phyloP scores from a whole-genome alignment of 139 green algal genomes.

The Haematococcus lacustris region DNA sequence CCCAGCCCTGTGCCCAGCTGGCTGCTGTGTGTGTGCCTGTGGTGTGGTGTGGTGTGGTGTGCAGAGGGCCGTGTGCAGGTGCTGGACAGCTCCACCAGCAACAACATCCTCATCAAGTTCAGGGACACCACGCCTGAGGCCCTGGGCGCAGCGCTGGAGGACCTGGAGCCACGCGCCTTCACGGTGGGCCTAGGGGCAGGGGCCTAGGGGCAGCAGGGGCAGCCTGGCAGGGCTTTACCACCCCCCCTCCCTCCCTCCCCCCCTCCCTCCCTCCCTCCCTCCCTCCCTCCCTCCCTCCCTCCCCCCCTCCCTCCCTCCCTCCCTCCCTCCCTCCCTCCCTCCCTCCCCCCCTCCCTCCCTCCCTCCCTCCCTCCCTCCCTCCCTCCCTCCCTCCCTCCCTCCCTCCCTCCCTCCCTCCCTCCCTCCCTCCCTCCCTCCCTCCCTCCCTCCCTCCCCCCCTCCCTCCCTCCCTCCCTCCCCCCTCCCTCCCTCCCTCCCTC shows the following conservation, averaged over 20 bases:
- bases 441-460: no score
- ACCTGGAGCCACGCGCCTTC: constrained; percentile 6
- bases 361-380: no score
- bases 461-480: no score
- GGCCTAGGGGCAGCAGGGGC: background rate
- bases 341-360: no score
- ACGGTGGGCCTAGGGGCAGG: constrained; percentile 4
- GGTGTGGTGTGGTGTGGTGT: no score
- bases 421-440: no score
- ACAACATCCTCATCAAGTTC: constrained; percentile 24
- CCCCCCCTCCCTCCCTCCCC: no score
- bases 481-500: no score
- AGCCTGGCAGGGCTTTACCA: background rate
- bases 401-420: no score
- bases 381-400: no score
- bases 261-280: background rate
- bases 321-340: background rate
- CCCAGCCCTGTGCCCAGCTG: no score
- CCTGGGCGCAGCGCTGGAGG: constrained; percentile 1
- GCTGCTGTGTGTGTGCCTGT: no score
- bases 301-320: background rate
- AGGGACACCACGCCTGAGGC: constrained; percentile 9
- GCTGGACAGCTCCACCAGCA: constrained; percentile 11
- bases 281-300: background rate
- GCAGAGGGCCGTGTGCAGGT: constrained; percentile 5